phyloP scores from a whole-genome alignment of 768 basidiomycete genomes.

The Tephrocybe sp. region DNA sequence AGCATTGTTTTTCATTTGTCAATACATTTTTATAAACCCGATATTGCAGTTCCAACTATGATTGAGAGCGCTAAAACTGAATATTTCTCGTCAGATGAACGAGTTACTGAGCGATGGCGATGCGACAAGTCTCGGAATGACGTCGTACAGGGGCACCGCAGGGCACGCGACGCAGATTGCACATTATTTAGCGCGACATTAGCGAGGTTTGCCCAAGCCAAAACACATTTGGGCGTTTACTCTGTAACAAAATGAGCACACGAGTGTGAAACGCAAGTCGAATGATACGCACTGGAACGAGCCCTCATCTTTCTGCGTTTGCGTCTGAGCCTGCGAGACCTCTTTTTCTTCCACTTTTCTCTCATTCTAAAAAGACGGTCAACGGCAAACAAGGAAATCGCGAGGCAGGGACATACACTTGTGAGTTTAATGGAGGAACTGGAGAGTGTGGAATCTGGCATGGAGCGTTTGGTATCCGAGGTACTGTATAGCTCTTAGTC shows the following conservation, averaged over 20 bases:
- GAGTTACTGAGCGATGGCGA: conserved; percentile 17
- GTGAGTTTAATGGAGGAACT: conserved; percentile 31
- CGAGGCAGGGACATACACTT: conserved; percentile 24
- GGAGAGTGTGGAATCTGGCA: conserved; percentile 15
- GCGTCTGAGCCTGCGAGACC: conserved; percentile 88
- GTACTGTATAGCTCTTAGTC: conserved; percentile 48
- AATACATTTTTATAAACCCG: conserved; percentile 11
- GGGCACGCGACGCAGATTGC: conserved; percentile 6
- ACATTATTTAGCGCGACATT: conserved; percentile 16
- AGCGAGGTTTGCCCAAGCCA: conserved; percentile 22
- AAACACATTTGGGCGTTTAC: conserved; percentile 31
- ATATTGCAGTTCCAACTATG: conserved; percentile 11
- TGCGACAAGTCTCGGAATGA: conserved; percentile 23
- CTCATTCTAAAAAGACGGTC: conserved; percentile 59
- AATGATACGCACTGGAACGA: conserved; percentile 75
- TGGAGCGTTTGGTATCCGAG: conserved; percentile 14
- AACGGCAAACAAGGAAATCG: not conserved
- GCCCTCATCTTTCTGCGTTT: conserved; percentile 97
- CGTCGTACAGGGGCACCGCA: conserved; percentile 5
- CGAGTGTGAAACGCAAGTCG: not conserved
- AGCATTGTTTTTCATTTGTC: conserved; percentile 11
- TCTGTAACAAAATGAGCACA: conserved; percentile 24
- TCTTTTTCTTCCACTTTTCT: conserved; percentile 98
- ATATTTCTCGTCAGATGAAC: conserved; percentile 6
- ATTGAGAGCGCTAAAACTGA: conserved; percentile 5